Conservation (phyloP, 257 asterid genomes). For the Nicotiana obtusifolia region DNA sequence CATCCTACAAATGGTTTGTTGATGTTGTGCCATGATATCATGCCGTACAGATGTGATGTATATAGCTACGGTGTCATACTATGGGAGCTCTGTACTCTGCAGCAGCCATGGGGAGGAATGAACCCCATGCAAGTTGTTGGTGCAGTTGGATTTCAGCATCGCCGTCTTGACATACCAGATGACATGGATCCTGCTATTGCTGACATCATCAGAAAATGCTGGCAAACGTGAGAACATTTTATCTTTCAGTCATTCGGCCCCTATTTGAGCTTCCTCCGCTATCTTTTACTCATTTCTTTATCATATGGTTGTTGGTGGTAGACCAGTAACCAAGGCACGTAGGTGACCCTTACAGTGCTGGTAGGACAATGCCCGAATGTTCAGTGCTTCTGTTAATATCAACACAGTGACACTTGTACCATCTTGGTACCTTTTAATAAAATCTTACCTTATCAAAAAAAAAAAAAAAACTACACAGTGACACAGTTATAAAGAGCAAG, state of each 20-base stretch:
- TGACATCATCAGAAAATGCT: conserved; percentile 66
- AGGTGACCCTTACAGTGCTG: no score
- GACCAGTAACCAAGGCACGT: no score
- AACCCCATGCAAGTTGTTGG: conserved; percentile 99
- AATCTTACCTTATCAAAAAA: no score
- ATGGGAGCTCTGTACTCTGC: conserved; percentile 93
- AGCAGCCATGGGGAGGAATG: conserved; percentile 98
- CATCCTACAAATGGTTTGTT: neutral
- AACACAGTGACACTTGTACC: neutral
- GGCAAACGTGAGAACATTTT: conserved; percentile 74
- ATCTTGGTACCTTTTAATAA: no score
- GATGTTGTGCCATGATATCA: conserved; percentile 5
- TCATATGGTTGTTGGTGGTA: no score
- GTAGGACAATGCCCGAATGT: no score
- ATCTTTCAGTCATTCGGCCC: neutral
- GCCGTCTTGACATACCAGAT: conserved; percentile 90
- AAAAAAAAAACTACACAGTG: neutral
- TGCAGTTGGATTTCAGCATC: conserved; percentile 96
- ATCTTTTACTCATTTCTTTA: neutral
- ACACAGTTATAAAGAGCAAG: neutral
- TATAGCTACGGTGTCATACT: conserved; percentile 84
- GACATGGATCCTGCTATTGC: conserved; percentile 70
- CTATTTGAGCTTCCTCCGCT: neutral
- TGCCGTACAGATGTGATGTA: conserved; percentile 76
- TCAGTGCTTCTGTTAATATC: neutral